Base-by-base conservation (phyloP, 306 rosid genomes). In the Trichosanthes cucumerina region DNA sequence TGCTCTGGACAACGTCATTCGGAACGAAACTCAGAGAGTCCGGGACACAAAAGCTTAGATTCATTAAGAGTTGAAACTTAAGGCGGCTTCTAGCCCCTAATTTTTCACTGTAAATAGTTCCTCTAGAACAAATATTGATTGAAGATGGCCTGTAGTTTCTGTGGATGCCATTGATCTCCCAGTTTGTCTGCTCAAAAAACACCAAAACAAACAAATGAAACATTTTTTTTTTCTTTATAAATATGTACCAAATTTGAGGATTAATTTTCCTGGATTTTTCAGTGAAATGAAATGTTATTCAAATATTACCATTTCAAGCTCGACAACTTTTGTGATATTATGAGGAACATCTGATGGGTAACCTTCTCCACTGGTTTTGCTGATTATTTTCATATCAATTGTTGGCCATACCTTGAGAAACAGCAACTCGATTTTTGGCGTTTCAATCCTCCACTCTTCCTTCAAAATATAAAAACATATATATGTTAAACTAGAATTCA, bases 361-460 rank as follows among this genome's bases (percentile, higher is more conserved):
- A 68, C 82, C 83, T 80, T 86, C 84, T 11, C 89, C 87, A 47
- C 63, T 80, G n/a, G 88, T 83, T 84, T 88, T 90, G 82, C 81
- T 60, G 60, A 31, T 80, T 50, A 86, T 59, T 58, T 57, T 85
- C 5, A 86, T 75, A 74, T 83, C 83, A 38, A 85, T 46, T 8
- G 58, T 33, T 83, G 89, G 85, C 19, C 57, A 60, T 41, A 85
- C 18, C 34, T 56, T 76, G 49, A 86, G 26, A 81, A 86, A 86
- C 75, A 90, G 70, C 70, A 79, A 34, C 46, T 88, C 78, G 24
- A 86, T 66, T 7, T 85, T 76, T 77, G 84, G 86, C 82, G 75
- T 59, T 23, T 81, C 62, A 10, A 86, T 41, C 77, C 87, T 90
- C 90, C 90, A 82, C 49, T 88, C 93, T 74, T 82, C 86, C 93